Base-by-base conservation (phyloP, 257 asterid species). In the Scutellaria baicalensis region DNA sequence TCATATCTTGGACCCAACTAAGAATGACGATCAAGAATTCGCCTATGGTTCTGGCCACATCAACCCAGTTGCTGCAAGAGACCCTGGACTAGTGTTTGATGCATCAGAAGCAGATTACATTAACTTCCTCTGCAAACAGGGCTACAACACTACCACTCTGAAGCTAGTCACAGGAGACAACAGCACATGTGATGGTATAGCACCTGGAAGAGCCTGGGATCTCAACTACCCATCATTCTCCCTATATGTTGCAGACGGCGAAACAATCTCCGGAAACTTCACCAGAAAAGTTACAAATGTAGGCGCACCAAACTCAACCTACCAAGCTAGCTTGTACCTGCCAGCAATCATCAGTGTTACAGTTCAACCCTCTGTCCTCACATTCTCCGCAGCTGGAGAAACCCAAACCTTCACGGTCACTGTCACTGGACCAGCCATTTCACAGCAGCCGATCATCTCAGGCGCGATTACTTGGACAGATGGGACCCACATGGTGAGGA, bases 201-300 rank as follows among this genome's bases (percentile, higher is more conserved):
- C 48, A n/a, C 85, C 78, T 0, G 88, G 88, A 56, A 63, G 85
- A 69, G 80, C 81, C 9, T 83, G 83, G 81, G 85, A 80, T 64
- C 82, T 83, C 21, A 83, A 83, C 78, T 83, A 83, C 69, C 88
- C 87, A 0, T 83, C 88, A 1, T 80, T 77, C 78, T 83, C 88
- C 11, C 79, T 83, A 2, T 83, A 80, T 9, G 78, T 80, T 23
- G 75, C 62, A 42, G 88, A 83, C 4, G 84, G 84, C 1, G 71
- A 80, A 21, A 57, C 5, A 4, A 77, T 83, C 45, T 7, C 31
- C 0, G 88, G 64, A 51, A 68, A 62, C 18, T 83, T 80, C 81
- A 69, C 83, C 31, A 65, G 88, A 36, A 72, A 60, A 43, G 85
- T 80, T 38, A 80, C 85, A 8, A 80, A 83, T 52, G 85, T 83